phyloP scores from a whole-genome alignment of 345 rosid species.

The Eucalyptus globulus region DNA sequence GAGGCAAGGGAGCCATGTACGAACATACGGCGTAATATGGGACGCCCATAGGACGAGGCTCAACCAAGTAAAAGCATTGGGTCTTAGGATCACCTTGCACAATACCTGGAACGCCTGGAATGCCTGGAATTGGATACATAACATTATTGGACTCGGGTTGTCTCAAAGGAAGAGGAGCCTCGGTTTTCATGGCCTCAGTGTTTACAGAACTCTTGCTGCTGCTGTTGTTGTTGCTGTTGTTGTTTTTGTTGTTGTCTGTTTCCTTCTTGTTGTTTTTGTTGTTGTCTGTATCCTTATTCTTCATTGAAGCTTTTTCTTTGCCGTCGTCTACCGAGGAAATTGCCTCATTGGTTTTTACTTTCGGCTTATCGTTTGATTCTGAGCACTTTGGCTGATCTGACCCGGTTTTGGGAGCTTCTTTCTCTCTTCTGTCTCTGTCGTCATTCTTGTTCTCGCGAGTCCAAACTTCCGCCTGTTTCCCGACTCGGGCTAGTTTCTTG shows the following conservation, averaged over 20 bases:
- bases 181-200: neutral
- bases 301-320: neutral
- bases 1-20: neutral
- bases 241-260: neutral
- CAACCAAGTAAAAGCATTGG: slow-evolving; percentile 1
- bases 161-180: neutral
- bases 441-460: slow-evolving; percentile 8
- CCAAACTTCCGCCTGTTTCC: slow-evolving; percentile 45
- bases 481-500: slow-evolving; percentile 23
- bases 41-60: slow-evolving; percentile 9
- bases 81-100: neutral
- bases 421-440: neutral
- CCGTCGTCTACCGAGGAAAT: neutral
- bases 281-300: neutral
- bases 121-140: neutral
- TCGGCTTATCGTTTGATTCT: neutral
- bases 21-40: slow-evolving; percentile 21
- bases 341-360: neutral
- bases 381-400: neutral
- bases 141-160: neutral
- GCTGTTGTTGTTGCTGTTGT: neutral
- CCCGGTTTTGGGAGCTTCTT: slow-evolving; percentile 1
- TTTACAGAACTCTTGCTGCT: neutral
- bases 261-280: neutral
- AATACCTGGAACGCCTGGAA: neutral